Conservation (phyloP, 2,329 filamentous ascomycete species). For the Fusarium torulosum region DNA sequence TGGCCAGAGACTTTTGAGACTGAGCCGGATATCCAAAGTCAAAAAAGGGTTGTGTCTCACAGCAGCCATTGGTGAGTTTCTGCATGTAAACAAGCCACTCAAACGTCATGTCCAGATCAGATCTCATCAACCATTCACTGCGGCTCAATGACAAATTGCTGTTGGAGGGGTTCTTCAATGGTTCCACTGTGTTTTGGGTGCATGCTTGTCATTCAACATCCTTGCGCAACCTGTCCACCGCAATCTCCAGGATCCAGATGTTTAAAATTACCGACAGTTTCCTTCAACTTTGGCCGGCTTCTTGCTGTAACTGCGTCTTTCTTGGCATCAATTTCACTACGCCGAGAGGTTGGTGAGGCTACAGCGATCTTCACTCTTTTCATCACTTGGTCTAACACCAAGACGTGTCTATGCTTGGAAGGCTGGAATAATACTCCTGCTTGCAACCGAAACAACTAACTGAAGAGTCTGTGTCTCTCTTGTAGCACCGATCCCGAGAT, state of each 20-base stretch:
- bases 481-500: too few species aligned
- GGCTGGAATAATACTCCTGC: too few species aligned
- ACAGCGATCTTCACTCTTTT: too few species aligned
- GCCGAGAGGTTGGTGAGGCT: conserved; percentile 3
- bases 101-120: conserved; percentile 9
- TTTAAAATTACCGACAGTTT: conserved; percentile 29
- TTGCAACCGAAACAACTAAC: too few species aligned
- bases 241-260: conserved; percentile 23
- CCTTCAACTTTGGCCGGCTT: not conserved
- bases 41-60: not conserved
- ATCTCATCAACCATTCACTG: conserved; percentile 24
- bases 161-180: conserved; percentile 10
- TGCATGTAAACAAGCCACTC: conserved; percentile 12
- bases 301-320: conserved; percentile 6
- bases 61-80: conserved; percentile 14
- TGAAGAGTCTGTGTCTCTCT: too few species aligned
- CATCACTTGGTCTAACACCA: too few species aligned
- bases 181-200: conserved; percentile 40
- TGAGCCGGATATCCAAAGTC: not conserved
- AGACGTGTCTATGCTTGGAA: too few species aligned
- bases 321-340: conserved; percentile 21
- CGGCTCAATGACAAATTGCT: conserved; percentile 36
- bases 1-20: conserved; percentile 23
- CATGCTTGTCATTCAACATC: conserved; percentile 22
- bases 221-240: conserved; percentile 24